Evolutionary conservation across 179 eudicot species (phyloP).

Genomic region (Silene coronaria): DNA sequence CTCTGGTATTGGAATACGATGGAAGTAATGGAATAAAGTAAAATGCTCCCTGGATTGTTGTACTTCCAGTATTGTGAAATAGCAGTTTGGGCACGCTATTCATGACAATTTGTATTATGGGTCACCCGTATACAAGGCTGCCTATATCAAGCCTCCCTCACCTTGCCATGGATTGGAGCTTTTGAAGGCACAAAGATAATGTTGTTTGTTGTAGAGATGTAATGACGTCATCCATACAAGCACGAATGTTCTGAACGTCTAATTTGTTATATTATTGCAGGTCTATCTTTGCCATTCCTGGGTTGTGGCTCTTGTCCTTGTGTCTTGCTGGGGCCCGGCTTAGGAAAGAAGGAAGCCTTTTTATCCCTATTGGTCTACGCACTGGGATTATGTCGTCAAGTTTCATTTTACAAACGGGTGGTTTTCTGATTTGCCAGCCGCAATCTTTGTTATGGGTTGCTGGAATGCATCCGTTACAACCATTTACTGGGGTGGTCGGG

Average conservation of each 20-base stretch:
- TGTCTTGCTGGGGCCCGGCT: constrained; percentile 64
- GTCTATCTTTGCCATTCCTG: constrained; percentile 70
- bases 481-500: constrained; percentile 70
- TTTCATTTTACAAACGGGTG: constrained; percentile 51
- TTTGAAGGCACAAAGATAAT: not conserved
- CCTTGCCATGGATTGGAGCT: not conserved
- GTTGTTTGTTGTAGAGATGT: not conserved
- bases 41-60: not conserved
- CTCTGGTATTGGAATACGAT: too few species aligned
- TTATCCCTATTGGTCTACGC: constrained; percentile 73
- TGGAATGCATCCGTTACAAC: constrained; percentile 66
- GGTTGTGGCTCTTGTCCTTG: constrained; percentile 71
- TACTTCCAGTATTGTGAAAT: not conserved
- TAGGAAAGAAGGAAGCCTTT: constrained; percentile 70
- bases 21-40: not conserved
- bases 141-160: not conserved
- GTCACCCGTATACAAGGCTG: not conserved
- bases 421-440: constrained; percentile 50
- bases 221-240: not conserved
- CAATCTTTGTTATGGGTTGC: constrained; percentile 54
- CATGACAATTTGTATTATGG: not conserved
- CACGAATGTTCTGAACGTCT: not conserved
- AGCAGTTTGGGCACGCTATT: not conserved
- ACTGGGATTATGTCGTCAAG: constrained; percentile 71
- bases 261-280: constrained; percentile 31